Evolutionary conservation across 495 filamentous ascomycete species (phyloP), one percentile per base, ranked within the genome.

Genomic region (Penicillium arizonense): DNA sequence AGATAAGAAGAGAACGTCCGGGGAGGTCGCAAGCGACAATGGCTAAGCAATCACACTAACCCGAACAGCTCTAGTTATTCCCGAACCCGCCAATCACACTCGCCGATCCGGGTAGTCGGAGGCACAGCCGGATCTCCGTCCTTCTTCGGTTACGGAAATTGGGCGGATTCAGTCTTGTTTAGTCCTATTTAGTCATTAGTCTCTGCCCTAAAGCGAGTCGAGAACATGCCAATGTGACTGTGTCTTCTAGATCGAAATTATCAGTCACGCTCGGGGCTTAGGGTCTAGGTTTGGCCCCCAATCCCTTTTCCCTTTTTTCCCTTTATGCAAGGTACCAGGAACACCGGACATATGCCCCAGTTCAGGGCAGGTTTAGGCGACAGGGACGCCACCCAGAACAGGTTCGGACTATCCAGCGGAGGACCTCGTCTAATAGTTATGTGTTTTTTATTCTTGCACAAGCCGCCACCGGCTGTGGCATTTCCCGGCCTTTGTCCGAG

Each of bases 121-220:
- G 38, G 5, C 28, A 33, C 39, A 13, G 18, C 48, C 48, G 48
- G 48, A 50, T 50, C 39, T 42, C 28, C 48, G 7, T 41, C 10
- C 4, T 35, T 11, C 13, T 34, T 37, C 20, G 32, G 18, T 33
- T 36, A 21, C 33, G 16, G 32, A 30, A 30, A 30, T 30, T 12
- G 21, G 23, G 7, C 21, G 39, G 21, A 20, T 20, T 24, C 10
- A n/a, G 39, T 18, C 38, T 41, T 21, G 9, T 21, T 41, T 30
- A 30, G 28, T 20, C 16, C 4, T 11, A 5, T 24, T 24, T 13
- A 24, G 20, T 28, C 32, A 26, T 10, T 16, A 7, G 6, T 28
- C 32, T 18, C 14, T 44, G 30, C 24, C 14, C n/a, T 44, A 3
- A 28, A 18, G n/a, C 21, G 21, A 24, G 8, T 44, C 20, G 24